Base-by-base conservation (phyloP, 257 asterid genomes). In the Rauvolfia tetraphylla region DNA sequence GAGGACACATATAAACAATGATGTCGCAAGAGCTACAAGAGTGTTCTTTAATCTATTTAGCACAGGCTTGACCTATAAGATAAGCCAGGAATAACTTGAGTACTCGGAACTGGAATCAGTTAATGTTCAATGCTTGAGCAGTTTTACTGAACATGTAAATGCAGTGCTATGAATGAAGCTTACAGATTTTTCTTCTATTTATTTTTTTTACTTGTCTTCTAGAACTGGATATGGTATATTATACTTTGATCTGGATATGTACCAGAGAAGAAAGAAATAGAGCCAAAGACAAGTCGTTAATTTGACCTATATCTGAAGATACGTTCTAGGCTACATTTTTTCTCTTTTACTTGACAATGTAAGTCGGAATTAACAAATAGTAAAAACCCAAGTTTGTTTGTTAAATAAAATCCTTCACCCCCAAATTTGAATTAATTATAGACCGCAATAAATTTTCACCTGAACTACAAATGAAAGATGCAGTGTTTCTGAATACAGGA, bases 41-140 rank as follows among this genome's bases (percentile, higher is more conserved):
- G 93, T 90, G 87, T 88, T 92, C 83, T 94, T 94, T 71, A 94
- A 72, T 84, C 97, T 86, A 49, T 67, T 77, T 39, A 94, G 86
- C 46, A 92, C 93, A 20, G 97, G 98, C 84, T 89, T 94, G 81
- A 94, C 97, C 98, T 93, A 90, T 74, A 38, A 57, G 38, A 33
- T 41, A 34, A 31, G 33, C 58, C 76, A 73, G 17, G 44, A 61
- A 29, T 31, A 42, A 34, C 2, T 14, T 39, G 42, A 27, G 23
- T 51, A 46, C 33, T 51, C 68, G 48, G 33, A 67, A n/a, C 10
- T 41, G 38, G 29, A 65, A 22, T 62, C 34, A 9, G 3, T 9
- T 7, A 67, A 38, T 6, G 51, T 67, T 66, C 48, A 4, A 33
- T 38, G 31, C 38, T 7, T 38, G 53, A 15, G 14, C 5, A 42